Base-by-base conservation (phyloP, 352 stramenopile species). In the Pythium utonaiense region DNA sequence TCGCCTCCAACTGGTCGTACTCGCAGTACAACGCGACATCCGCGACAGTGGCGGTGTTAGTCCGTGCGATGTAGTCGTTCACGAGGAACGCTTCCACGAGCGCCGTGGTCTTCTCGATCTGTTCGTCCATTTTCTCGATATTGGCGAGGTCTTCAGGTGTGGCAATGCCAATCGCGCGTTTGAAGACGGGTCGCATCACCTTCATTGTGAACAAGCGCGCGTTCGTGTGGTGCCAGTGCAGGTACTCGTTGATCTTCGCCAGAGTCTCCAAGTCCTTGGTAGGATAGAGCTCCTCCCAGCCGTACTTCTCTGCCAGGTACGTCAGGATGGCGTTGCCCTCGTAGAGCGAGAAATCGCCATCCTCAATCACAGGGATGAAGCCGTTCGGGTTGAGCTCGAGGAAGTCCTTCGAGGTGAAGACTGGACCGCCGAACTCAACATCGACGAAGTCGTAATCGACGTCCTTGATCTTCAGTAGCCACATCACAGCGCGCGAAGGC, bases 191-290 rank as follows among this genome's bases (percentile, higher is more conserved):
- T 14, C 66, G 68, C 17, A 86, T 30, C 22, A 88, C 69, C 50
- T 81, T 68, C 6, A 72, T 48, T 41, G 80, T 87, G 53, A 80
- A 75, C 49, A 69, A 60, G 1, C 80, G 76, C 17, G 73, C 72
- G 60, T 78, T 80, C 28, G 66, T 83, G 74, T 88, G 78, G 66
- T 88, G 76, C 78, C 76, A 88, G 71, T 88, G 74, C 56, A 88
- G 48, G 66, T 83, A 86, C 67, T 88, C 65, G 62, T 88, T 73
- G 41, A 86, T 64, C 71, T 88, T 86, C 54, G 78, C 75, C 36
- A 73, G 75, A 12, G 67, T 60, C 57, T 73, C 60, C 21, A 68
- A 19, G 48, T 64, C 53, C 12, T 85, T 58, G 41, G 66, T 74
- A 10, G 78, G 78, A 56, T 85, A 86, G 47, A 83, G 33, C 40